Evolutionary conservation across 2,329 filamentous ascomycete genomes (phyloP), one percentile per base, ranked within the genome.

Genomic region (Penicillium sp.): DNA sequence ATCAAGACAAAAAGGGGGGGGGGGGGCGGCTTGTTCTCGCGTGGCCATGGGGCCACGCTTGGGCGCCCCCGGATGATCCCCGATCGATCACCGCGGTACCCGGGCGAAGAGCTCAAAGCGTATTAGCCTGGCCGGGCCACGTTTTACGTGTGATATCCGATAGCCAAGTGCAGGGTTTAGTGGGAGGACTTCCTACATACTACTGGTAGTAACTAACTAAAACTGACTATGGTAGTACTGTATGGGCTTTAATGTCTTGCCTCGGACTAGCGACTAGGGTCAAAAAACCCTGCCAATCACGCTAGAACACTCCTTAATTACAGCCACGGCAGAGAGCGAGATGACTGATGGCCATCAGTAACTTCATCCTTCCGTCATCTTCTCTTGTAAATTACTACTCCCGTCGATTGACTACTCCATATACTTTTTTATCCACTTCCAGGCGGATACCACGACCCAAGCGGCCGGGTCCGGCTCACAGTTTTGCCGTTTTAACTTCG

Each of bases 41-140:
- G 60, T 67, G 63, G 63, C 65, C 55, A 58, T 60, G 62, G 62
- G 60, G 60, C 62, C 55, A 64, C 58, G 60, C 59, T 56, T 38
- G n/a, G 17, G 44, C 26, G 47, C 30, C 64, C 65, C 65, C 63
- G 63, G 65, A 63, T 63, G 65, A 67, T 67, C 65, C 63, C 63
- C 63, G 63, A 67, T 67, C 65, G 65, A 67, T 67, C 65, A 65
- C 28, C 63, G 57, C 56, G 33, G 53, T 49, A 66, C 56, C 59
- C 61, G 65, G 65, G 54, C 56, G 35, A 62, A 57, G 50, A 28
- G 57, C 61, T 59, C 9, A 54, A 65, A 59, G 44, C 26, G 61
- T 56, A 17, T 24, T 61, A 65, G 60, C 38, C 24, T 28, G 19
- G 22, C 51, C 22, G n/a, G n/a, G 51, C 51, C 51, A 54, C 51